Evolutionary conservation across 2,329 filamentous ascomycete species (phyloP), one percentile per base, ranked within the genome.

Genomic region (Pleurostoma richardsiae): DNA sequence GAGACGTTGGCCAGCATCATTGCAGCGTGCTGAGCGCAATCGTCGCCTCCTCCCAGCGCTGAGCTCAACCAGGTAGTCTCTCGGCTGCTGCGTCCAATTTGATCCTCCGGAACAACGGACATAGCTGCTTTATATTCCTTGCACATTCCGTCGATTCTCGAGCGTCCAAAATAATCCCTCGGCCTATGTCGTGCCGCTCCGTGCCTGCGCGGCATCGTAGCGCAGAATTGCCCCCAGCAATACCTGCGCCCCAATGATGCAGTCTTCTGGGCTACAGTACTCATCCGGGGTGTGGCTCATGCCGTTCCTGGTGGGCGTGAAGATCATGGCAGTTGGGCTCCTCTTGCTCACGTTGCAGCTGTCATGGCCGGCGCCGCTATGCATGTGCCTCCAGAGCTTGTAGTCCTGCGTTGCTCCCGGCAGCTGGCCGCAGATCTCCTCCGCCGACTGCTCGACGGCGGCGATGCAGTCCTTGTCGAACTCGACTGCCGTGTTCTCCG

Each of bases 391-490:
- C 57, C 54, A 61, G 26, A 59, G 51, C 55, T 56, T 19, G 52
- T 47, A 7, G 50, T 48, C 52, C 42, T 57, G 30, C 11, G 43
- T 30, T 30, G 39, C 10, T 62, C 54, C 10, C 61, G 49, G 19
- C 45, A 39, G 30, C 50, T 19, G 6, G 54, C 52, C n/a, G 52
- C 47, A 6, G 50, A 52, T 8, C 40, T 49, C 50, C 50, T 51
- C 11, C 47, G 41, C n/a, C 49, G 47, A 79, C 41, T 76, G 67
- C 48, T 76, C 70, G 2, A 88, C 82, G 27, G 82, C 84, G 4
- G 70, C 61, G 44, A 89, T 83, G 55, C 85, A 88, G 52, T 83
- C 79, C 1, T 74, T 63, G 51, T 88, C 73, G 60, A 90, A 90
- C 28, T 73, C 74, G 1, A 82, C 76, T 0, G 82, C 81, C 0